Evolutionary conservation across 202 grass and related monocot species (phyloP).

Genomic region (Setaria italica): DNA sequence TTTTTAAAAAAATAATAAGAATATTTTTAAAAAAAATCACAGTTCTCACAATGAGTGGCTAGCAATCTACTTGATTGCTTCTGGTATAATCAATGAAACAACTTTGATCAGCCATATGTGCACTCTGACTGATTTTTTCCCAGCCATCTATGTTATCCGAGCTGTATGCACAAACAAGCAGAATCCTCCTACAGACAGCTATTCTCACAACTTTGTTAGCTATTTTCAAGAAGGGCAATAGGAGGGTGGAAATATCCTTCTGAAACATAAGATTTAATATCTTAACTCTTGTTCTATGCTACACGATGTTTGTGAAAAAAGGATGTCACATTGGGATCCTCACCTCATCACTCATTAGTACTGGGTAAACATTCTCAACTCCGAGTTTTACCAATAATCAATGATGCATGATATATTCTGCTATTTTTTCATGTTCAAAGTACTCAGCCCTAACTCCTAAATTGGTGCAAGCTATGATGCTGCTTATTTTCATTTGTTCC

Average conservation of each 20-base stretch:
- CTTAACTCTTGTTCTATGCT: background rate
- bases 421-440: background rate
- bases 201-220: background rate
- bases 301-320: slow-evolving; percentile 3
- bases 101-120: background rate
- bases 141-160: background rate
- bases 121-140: background rate
- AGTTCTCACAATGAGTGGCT: background rate
- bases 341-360: slow-evolving; percentile 24
- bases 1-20: background rate
- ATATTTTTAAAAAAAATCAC: background rate
- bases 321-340: background rate
- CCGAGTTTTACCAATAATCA: slow-evolving; percentile 3
- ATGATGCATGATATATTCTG: background rate
- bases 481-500: slow-evolving; percentile 7
- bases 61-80: background rate
- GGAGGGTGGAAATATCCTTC: background rate
- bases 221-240: background rate
- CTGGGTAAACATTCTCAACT: background rate
- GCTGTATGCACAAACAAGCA: background rate
- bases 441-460: background rate
- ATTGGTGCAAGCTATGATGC: background rate
- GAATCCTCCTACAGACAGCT: slow-evolving; percentile 9
- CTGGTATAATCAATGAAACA: background rate
- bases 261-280: background rate